These are phyloP conservation scores for Pistacia integerrima DNA, from an alignment of 345 rosid species.

Conservation along the genomic window DNA sequence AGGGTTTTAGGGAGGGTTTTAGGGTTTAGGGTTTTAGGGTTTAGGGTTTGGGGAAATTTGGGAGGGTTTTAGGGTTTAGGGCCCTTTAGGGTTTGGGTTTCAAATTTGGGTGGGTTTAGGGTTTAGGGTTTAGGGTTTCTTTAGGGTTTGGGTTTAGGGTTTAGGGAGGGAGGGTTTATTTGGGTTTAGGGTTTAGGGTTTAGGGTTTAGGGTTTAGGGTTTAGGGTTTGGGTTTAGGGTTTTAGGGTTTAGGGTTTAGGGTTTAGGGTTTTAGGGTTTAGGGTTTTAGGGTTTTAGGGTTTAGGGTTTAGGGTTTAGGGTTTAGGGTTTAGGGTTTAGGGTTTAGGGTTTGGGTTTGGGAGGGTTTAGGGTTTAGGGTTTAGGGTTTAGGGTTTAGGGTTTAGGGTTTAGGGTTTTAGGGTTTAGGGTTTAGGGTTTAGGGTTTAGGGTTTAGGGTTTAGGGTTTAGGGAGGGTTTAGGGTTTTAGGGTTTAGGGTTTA, in stretches of 20 bases:
- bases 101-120: constrained; percentile 14
- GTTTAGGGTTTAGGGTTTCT: constrained; percentile 23
- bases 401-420: constrained; percentile 29
- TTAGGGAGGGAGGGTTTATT: constrained; percentile 17
- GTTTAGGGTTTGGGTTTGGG: constrained; percentile 18
- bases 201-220: constrained; percentile 13
- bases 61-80: constrained; percentile 29
- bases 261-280: constrained; percentile 23
- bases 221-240: constrained; percentile 14
- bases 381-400: constrained; percentile 35
- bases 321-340: constrained; percentile 21
- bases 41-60: constrained; percentile 28
- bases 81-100: not conserved
- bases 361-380: constrained; percentile 21
- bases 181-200: constrained; percentile 9
- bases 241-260: constrained; percentile 17
- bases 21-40: constrained; percentile 30
- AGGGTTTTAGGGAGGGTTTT: constrained; percentile 22
- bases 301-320: constrained; percentile 31
- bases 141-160: constrained; percentile 12
- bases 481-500: no score
- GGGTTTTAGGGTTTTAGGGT: constrained; percentile 27
- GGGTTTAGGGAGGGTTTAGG: constrained; percentile 21
- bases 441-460: constrained; percentile 23
- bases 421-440: no score